Evolutionary conservation across 345 rosid genomes (phyloP), one percentile per base, ranked within the genome.

Genomic region (Zanthoxylum bungeanum): DNA sequence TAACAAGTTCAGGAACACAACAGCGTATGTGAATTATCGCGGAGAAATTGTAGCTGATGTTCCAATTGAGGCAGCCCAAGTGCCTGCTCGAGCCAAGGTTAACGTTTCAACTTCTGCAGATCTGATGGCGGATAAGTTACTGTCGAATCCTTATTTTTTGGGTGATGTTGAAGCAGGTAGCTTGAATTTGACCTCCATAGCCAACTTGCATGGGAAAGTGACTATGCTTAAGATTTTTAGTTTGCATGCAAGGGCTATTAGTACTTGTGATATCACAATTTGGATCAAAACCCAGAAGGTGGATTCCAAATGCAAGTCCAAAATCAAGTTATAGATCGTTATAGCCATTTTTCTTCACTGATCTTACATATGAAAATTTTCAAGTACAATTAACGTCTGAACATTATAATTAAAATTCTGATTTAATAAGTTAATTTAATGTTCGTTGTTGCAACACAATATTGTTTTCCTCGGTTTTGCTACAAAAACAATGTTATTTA

Each of bases 181-280:
- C 19, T 72, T 87, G 68, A 76, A 73, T 70, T 28, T 85, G 53
- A 73, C 70, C 19, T 77, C 87, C 2, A 70, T 60, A 7, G 69
- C 85, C 2, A 72, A 62, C 19, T 30, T 87, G 74, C 85, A 37
- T 34, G 87, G 86, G 64, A 67, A 74, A 64, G 76, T 75, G 33
- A 24, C 17, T 5, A 14, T 79, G 69, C 30, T 76, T 9, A 83
- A 70, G 74, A 64, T 85, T 28, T 56, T 85, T 53, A 83, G 62
- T 52, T 8, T 77, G 36, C 74, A 68, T 28, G 82, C 86, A n/a
- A 75, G 66, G 1, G 66, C 51, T 39, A 24, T 31, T 24, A 75
- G 57, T 40, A 58, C 68, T 2, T 83, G 86, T 69, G 31, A 73
- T 12, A 71, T 85, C 42, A 53, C 71, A 60, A 8, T 85, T 19